A percentile compares a stretch with the other conserved stretches of the same genome.
Conservation (phyloP, 1,284 basidiomycete species). For the Heterobasidion parviporum region DNA sequence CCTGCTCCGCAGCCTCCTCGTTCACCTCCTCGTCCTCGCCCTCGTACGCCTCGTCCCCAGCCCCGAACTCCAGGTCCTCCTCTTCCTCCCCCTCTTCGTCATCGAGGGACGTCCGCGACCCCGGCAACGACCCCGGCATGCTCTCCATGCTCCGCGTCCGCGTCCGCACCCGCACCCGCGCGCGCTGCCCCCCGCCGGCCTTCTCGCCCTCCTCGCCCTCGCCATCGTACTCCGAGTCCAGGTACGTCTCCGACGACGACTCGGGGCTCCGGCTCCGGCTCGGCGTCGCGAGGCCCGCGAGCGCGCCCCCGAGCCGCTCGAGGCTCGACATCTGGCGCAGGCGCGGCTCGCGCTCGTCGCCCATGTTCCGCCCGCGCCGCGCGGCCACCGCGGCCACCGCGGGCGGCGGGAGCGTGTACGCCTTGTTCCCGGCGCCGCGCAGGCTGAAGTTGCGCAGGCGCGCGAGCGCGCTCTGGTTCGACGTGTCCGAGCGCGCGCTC, state of each 20-base stretch:
- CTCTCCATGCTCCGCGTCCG: conserved; percentile 59
- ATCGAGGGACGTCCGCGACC: conserved; percentile 16
- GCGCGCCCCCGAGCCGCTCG: conserved; percentile 52
- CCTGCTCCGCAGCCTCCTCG: conserved; percentile 43
- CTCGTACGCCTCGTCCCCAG: conserved; percentile 32
- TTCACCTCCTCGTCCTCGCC: conserved; percentile 21
- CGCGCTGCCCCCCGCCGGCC: conserved; percentile 19
- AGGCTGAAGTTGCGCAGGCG: conserved; percentile 79
- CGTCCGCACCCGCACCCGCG: conserved; percentile 30
- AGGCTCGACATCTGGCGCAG: conserved; percentile 66
- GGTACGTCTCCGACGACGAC: conserved; percentile 41
- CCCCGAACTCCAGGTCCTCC: conserved; percentile 44
- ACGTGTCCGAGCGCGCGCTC: conserved; percentile 84
- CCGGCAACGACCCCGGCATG: conserved; percentile 41
- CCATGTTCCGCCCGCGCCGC: conserved; percentile 10
- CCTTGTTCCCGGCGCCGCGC: conserved; percentile 34
- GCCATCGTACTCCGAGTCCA: conserved; percentile 47
- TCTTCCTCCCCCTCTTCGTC: conserved; percentile 30
- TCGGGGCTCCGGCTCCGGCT: conserved; percentile 35
- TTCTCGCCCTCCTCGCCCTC: conserved; percentile 23
- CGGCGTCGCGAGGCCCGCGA: conserved; percentile 39
- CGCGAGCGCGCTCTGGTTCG: conserved; percentile 63
- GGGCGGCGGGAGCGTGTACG: conserved; percentile 21
- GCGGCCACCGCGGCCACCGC: conserved; percentile 18
- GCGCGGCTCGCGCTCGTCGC: conserved; percentile 18